Percentiles rank a stretch among this genome's conserved stretches.
phyloP scores from a whole-genome alignment of 768 basidiomycete genomes.

The Suillus decipiens region DNA sequence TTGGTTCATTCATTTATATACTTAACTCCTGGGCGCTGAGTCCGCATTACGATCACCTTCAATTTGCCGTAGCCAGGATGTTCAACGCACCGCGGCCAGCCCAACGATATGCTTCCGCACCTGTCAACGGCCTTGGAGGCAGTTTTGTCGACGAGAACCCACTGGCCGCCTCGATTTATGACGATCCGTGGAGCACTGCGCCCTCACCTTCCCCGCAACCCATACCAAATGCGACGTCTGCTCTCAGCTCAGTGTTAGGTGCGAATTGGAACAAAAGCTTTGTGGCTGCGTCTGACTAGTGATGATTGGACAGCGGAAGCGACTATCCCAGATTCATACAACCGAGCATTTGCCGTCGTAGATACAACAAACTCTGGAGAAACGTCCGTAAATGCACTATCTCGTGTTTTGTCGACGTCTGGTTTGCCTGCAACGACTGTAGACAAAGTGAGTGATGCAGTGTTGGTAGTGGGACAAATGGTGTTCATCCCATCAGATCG shows the following conservation, averaged over 20 bases:
- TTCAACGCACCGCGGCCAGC: constrained; percentile 82
- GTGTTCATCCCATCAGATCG: constrained; percentile 56
- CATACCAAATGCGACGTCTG: constrained; percentile 48
- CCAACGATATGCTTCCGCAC: constrained; percentile 62
- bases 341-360: constrained; percentile 68
- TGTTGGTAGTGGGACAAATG: constrained; percentile 6
- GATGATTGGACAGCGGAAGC: constrained; percentile 59
- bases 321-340: constrained; percentile 77
- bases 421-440: constrained; percentile 78
- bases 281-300: constrained; percentile 12
- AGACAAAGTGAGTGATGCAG: constrained; percentile 58
- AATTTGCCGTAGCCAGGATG: constrained; percentile 46
- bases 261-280: constrained; percentile 2
- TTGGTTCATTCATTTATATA: background rate
- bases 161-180: constrained; percentile 70
- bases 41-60: background rate
- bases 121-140: constrained; percentile 60
- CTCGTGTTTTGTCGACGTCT: constrained; percentile 77
- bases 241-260: constrained; percentile 76
- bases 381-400: constrained; percentile 79
- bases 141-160: constrained; percentile 82
- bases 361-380: constrained; percentile 75
- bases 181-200: constrained; percentile 80
- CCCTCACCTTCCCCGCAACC: constrained; percentile 73
- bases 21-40: background rate